phyloP scores from a whole-genome alignment of 345 rosid genomes.

The Eucalyptus rudis region DNA sequence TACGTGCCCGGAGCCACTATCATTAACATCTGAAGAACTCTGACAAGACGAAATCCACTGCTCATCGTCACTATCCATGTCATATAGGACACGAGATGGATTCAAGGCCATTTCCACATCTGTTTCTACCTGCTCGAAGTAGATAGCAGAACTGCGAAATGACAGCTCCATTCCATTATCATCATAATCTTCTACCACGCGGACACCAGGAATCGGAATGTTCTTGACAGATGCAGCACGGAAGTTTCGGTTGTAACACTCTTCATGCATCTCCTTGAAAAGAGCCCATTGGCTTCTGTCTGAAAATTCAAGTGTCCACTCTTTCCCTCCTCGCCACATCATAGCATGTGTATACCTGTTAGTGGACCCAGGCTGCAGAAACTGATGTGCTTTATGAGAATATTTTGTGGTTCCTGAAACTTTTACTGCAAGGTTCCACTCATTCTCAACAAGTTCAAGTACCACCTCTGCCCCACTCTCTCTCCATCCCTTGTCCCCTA shows the following conservation, averaged over 20 bases:
- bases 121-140: conserved; percentile 65
- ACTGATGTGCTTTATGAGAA: conserved; percentile 87
- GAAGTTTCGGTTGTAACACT: conserved; percentile 71
- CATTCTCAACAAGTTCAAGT: conserved; percentile 68
- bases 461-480: conserved; percentile 67
- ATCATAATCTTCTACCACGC: conserved; percentile 52
- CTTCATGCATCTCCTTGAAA: conserved; percentile 98
- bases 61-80: conserved; percentile 98
- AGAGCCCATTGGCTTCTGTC: conserved; percentile 88
- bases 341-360: conserved; percentile 93
- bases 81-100: conserved; percentile 67
- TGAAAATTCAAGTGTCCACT: conserved; percentile 86
- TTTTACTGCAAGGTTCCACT: conserved; percentile 90
- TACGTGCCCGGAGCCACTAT: conserved; percentile 15
- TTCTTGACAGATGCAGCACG: conserved; percentile 79
- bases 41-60: conserved; percentile 35
- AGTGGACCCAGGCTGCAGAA: conserved; percentile 89
- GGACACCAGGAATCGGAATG: conserved; percentile 96
- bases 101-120: conserved; percentile 93
- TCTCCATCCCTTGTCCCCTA: conserved; percentile 88
- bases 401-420: conserved; percentile 49
- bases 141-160: conserved; percentile 41
- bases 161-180: conserved; percentile 27
- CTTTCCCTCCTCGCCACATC: conserved; percentile 99
- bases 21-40: conserved; percentile 27